A percentile compares a stretch with the other conserved stretches of the same genome.
Conservation (phyloP, 2,329 filamentous ascomycete genomes). For the Penicillium sp. region DNA sequence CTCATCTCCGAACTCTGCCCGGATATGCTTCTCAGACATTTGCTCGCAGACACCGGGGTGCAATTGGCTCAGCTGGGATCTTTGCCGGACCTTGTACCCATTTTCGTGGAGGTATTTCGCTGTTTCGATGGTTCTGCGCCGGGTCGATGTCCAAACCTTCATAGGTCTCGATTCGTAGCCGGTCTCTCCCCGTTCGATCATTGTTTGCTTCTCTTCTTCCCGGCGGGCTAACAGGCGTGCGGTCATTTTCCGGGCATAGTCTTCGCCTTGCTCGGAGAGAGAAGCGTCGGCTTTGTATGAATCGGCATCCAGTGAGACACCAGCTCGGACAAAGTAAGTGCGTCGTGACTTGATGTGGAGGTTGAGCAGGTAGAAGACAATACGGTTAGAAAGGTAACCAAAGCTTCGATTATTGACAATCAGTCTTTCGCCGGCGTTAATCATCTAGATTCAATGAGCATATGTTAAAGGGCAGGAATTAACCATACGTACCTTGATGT, state of each 20-base stretch:
- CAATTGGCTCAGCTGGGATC: conserved; percentile 95
- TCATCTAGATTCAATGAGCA: conserved; percentile 62
- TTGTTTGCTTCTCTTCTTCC: conserved; percentile 72
- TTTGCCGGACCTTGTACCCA: conserved; percentile 84
- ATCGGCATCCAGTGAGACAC: conserved; percentile 82
- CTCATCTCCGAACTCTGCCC: conserved; percentile 82
- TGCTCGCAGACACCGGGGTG: conserved; percentile 96
- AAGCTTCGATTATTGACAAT: conserved; percentile 97
- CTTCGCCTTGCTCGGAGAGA: conserved; percentile 75
- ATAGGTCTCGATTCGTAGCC: conserved; percentile 74
- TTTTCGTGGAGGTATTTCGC: conserved; percentile 75
- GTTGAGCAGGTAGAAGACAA: conserved; percentile 97
- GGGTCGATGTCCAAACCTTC: conserved; percentile 92
- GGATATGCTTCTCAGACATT: conserved; percentile 80
- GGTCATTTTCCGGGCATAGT: conserved; percentile 83
- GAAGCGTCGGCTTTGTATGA: conserved; percentile 90
- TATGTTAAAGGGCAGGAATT: background rate
- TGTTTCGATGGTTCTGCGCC: conserved; percentile 87
- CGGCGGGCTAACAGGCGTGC: conserved; percentile 81
- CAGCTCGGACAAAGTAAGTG: conserved; percentile 89
- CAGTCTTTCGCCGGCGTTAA: conserved; percentile 90
- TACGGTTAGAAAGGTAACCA: conserved; percentile 92
- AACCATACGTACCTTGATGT: conserved; percentile 67
- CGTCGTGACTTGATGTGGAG: conserved; percentile 93
- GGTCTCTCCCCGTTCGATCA: conserved; percentile 68